Base-by-base conservation (phyloP, 306 rosid genomes). In the Cicer arietinum region DNA sequence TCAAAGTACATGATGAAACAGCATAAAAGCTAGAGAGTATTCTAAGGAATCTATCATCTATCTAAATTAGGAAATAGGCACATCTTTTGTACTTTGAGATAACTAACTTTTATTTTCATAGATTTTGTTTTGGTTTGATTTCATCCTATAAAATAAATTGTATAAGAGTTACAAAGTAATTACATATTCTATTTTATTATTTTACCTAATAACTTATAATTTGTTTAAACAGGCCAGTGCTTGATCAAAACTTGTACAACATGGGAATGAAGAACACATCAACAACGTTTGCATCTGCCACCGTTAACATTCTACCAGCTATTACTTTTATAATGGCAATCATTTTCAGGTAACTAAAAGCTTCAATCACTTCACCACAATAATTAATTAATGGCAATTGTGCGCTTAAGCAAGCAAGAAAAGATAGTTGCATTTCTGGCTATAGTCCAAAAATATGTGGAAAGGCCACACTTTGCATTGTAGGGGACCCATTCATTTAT, bases 251-350 rank as follows among this genome's bases (percentile, higher is more conserved):
- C 76, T 48, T 89, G 42, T 95, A 92, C 85, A 88, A 88, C 77
- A 18, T 95, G 92, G 99, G 99, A 3, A 88, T 95, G 96, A 88
- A 92, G 86, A 51, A 65, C 82, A 92, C 99, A 57, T 88, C 99
- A 46, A 94, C 99, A 79, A 95, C 99, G 20, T 95, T 91, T 75
- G 88, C 97, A 39, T 85, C 98, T 6, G 98, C 95, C 59, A 70
- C 70, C 1, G 70, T 92, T 67, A 95, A 95, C 63, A 82, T 92
- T 47, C 91, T 95, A 30, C 99, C 99, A 35, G 99, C 99, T 61
- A 83, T 95, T 2, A 95, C 99, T 69, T 95, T 95, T 81, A 42
- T 92, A 10, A 64, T 95, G 98, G 99, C 99, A 17, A 85, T 92
- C 73, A 58, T 77, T 76, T 95, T 88, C 97, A 88, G 99, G 99